Base-by-base conservation (phyloP, 345 rosid species). In the Acer saccharum region DNA sequence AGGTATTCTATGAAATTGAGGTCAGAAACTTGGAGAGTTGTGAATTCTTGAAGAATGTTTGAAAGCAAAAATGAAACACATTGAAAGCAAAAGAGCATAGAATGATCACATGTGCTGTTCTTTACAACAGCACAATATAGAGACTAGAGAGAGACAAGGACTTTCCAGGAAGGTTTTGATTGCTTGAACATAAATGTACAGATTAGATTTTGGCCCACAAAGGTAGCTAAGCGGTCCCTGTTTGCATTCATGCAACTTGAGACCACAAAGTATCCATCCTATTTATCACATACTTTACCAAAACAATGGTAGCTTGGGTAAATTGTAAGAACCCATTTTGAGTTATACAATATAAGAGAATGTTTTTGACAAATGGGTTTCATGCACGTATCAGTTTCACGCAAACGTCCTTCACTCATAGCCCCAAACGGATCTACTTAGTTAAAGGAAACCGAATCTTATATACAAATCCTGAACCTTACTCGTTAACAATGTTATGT, bases 191-290 rank as follows among this genome's bases (percentile, higher is more conserved):
- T 54, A 18, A 66, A 35, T 23, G 32, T 12, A 17, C 21, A 25
- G 25, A n/a, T 8, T 9, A 10, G 61, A 23, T 12, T 54, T 65
- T 55, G 78, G 72, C 25, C 72, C 78, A 76, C 65, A 48, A 2
- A 29, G 11, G 65, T 14, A 14, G 18, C 39, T 57, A 3, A 65
- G 29, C 46, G 32, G 52, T 16, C 17, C 44, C 60, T 21, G 10
- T 44, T 18, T 16, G 61, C 44, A 25, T 64, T 65, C 71, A 50
- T n/a, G 71, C 68, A 73, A 10, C 2, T 23, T 43, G 27, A 63
- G 16, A 46, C 58, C 77, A 17, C 60, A 63, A 16, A 20, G 10
- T 35, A 32, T 6, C n/a, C 13, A 29, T 3, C 20, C 4, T 12
- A 29, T 65, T 74, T 50, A 64, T 29, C n/a, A 11, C 27, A 7